Evolutionary conservation across 2,329 filamentous ascomycete species (phyloP).

Genomic region (Monilinia polystroma): DNA sequence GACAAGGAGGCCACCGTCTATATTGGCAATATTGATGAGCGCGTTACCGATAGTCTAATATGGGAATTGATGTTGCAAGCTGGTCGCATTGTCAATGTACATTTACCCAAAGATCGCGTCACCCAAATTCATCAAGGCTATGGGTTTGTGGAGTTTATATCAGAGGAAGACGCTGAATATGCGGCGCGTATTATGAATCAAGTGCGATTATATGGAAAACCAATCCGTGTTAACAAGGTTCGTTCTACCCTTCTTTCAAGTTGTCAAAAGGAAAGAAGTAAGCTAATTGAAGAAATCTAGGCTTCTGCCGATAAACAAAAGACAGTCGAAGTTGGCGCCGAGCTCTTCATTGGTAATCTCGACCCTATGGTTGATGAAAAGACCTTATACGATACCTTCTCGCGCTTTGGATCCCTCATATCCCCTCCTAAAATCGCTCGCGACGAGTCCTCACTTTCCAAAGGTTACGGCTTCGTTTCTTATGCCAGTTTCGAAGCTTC

Average conservation of each 20-base stretch:
- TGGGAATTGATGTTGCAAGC: conserved; percentile 99
- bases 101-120: conserved; percentile 96
- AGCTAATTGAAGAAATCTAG: conserved; percentile 29
- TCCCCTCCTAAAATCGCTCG: conserved; percentile 87
- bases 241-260: conserved; percentile 37
- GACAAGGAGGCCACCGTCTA: conserved; percentile 98
- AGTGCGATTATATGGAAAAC: conserved; percentile 88
- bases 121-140: conserved; percentile 97
- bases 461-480: conserved; percentile 95
- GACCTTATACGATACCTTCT: conserved; percentile 92
- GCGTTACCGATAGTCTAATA: conserved; percentile 82
- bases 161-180: conserved; percentile 94
- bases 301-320: conserved; percentile 91
- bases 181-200: conserved; percentile 96
- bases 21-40: conserved; percentile 97
- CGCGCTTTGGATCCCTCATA: conserved; percentile 83
- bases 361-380: conserved; percentile 95
- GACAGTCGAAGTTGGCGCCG: conserved; percentile 87
- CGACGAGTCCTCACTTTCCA: conserved; percentile 83
- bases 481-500: conserved; percentile 92
- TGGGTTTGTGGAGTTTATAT: conserved; percentile 98
- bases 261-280: neutral
- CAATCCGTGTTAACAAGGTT: conserved; percentile 93
- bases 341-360: conserved; percentile 95
- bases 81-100: conserved; percentile 95